Evolutionary conservation across 2,329 filamentous ascomycete genomes (phyloP).

Genomic region (Diplodia mutila): DNA sequence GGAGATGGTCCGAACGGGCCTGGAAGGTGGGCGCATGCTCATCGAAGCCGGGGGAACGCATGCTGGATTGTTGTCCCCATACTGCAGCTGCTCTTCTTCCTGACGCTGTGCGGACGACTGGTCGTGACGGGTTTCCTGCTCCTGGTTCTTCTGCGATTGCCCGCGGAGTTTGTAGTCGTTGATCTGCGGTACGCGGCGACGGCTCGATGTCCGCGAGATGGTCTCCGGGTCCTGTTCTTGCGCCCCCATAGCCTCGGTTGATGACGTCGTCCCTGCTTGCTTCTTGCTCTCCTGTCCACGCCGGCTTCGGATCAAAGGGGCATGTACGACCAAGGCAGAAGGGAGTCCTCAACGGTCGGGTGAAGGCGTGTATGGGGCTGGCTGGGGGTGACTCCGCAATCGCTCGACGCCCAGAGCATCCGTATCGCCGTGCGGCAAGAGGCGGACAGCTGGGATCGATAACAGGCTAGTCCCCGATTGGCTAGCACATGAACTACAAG

Average conservation of each 20-base stretch:
- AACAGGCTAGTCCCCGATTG: background rate
- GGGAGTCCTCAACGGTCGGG: background rate
- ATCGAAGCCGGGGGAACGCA: constrained; percentile 17
- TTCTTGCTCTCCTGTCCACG: background rate
- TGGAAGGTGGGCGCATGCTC: background rate
- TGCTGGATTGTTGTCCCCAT: constrained; percentile 13
- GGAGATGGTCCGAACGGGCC: background rate
- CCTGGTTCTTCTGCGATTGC: background rate
- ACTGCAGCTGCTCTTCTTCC: background rate
- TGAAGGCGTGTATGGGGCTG: background rate
- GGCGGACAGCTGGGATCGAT: background rate
- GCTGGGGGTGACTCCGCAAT: constrained; percentile 3
- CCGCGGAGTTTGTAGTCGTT: background rate
- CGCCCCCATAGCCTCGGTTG: constrained; percentile 1
- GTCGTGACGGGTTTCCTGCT: background rate
- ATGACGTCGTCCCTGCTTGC: background rate
- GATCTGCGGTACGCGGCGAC: constrained; percentile 12
- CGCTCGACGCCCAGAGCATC: constrained; percentile 11
- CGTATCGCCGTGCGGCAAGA: constrained; percentile 12
- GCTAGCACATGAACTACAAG: background rate
- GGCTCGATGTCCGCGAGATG: constrained; percentile 13
- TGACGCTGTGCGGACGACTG: background rate
- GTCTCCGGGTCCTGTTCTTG: constrained; percentile 17
- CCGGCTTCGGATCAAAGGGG: too few relatives aligned
- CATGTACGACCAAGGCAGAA: background rate